Evolutionary conservation across 257 asterid species (phyloP), one percentile per base, ranked within the genome.

Genomic region (Solanum pennellii): DNA sequence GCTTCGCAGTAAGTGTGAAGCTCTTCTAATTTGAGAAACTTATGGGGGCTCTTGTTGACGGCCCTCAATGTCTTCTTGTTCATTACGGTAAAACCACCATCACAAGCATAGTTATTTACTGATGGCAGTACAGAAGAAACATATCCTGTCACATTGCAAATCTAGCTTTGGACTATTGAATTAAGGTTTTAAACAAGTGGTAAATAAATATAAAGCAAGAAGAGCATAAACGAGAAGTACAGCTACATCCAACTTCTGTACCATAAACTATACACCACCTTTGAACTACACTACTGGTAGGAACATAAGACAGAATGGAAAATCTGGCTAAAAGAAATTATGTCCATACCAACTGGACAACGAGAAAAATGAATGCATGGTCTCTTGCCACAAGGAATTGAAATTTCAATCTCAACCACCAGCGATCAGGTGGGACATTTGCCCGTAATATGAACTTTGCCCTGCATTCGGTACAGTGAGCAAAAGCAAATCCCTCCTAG

Each of bases 401-500:
- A 86, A 97, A 97, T 92, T 97, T 97, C 88, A 97, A 91, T 90
- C 99, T 94, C 94, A 96, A 91, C 99, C 99, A 97, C 99, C 99
- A 97, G 75, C 99, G 99, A 79, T 96, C 99, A 62, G 97, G 94
- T 87, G 99, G 99, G 71, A 97, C 98, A 87, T 96, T 97, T 47
- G 99, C 99, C 84, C 99, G 98, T 91, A 97, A 90, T 90, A 95
- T 92, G 92, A 97, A 97, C 92, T 92, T 92, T 86, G 99, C 98
- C 89, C 98, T 92, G 94, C 99, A 97, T 92, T 97, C 99, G 87
- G 99, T 96, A 91, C 99, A 97, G 90, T 97, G 98, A 88, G 99
- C 95, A 93, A 97, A 97, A 91, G 99, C 99, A 93, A 97, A 97
- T 83, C 99, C 99, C 92, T 97, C 99, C 99, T 97, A 94, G 77